Evolutionary conservation across 2,329 filamentous ascomycete species (phyloP).

Genomic region (Pestalotiopsis sp.): DNA sequence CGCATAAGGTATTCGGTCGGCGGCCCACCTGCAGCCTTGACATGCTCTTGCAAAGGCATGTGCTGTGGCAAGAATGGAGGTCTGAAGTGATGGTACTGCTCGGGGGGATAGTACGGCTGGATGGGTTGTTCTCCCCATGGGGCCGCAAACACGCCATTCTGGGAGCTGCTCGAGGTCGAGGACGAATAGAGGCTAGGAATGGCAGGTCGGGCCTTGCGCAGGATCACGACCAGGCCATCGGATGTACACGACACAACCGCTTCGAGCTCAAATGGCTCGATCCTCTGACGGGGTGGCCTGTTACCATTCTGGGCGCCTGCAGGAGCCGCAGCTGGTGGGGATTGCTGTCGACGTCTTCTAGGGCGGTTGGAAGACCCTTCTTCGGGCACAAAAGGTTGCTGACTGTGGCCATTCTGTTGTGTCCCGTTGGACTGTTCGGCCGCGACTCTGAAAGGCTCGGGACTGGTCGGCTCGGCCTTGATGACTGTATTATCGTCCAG

Average conservation of each 20-base stretch:
- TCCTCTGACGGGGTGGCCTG: constrained; percentile 29
- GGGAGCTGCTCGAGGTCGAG: constrained; percentile 46
- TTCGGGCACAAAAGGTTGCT: background rate
- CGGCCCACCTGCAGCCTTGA: constrained; percentile 54
- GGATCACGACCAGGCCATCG: constrained; percentile 81
- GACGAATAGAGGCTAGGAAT: constrained; percentile 62
- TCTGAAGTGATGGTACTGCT: constrained; percentile 45
- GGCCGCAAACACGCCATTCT: constrained; percentile 74
- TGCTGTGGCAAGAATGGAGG: constrained; percentile 45
- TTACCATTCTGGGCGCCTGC: background rate
- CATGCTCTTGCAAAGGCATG: constrained; percentile 45
- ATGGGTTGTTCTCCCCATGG: constrained; percentile 77
- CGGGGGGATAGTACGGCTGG: constrained; percentile 44
- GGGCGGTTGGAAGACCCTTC: background rate
- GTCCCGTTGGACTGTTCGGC: background rate
- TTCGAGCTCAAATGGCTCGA: constrained; percentile 70
- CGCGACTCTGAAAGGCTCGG: constrained; percentile 34
- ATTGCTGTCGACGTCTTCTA: background rate
- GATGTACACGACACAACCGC: constrained; percentile 92
- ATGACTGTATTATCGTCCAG: constrained; percentile 39
- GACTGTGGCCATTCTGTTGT: background rate
- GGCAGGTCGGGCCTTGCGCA: constrained; percentile 72
- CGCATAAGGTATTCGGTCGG: constrained; percentile 69
- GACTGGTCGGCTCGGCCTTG: constrained; percentile 37
- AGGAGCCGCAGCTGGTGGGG: constrained; percentile 12